Percentiles rank a stretch among this genome's conserved stretches.
These are phyloP conservation scores for Tolypocladium cylindrosporum DNA, from an alignment of 2,329 filamentous ascomycete genomes.

Conservation along the genomic window DNA sequence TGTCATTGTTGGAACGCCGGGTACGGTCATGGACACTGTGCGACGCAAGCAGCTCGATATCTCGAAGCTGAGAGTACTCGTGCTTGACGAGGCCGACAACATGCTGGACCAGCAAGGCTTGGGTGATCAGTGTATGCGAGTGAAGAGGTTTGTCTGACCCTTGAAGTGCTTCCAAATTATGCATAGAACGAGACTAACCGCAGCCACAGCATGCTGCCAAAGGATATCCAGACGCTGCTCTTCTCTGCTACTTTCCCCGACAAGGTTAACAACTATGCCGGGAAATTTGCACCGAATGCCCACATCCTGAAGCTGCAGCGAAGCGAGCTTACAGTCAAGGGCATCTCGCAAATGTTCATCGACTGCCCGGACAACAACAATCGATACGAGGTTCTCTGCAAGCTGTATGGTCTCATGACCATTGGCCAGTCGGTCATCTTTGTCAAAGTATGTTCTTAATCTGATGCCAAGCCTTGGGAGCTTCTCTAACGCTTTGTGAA, in stretches of 20 bases:
- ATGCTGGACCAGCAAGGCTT: conserved; percentile 96
- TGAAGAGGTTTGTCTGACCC: conserved; percentile 57
- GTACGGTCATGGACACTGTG: conserved; percentile 83
- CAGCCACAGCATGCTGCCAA: conserved; percentile 55
- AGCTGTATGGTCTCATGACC: conserved; percentile 92
- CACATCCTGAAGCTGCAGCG: conserved; percentile 82
- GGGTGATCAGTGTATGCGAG: conserved; percentile 86
- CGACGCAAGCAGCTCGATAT: conserved; percentile 65
- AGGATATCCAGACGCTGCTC: conserved; percentile 72
- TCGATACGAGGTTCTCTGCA: conserved; percentile 83
- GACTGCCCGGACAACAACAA: conserved; percentile 74
- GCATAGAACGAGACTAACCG: conserved; percentile 16
- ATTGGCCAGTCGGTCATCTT: conserved; percentile 98
- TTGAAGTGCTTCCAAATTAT: not conserved
- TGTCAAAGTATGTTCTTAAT: conserved; percentile 56
- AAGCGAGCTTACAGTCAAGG: conserved; percentile 88
- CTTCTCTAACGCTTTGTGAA: not conserved
- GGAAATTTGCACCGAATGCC: conserved; percentile 73
- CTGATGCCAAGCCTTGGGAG: not conserved
- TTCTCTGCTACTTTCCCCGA: conserved; percentile 93
- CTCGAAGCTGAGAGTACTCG: conserved; percentile 66
- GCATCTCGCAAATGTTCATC: conserved; percentile 96
- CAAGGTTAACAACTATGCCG: conserved; percentile 74
- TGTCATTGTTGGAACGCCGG: conserved; percentile 86
- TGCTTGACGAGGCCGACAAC: conserved; percentile 95